These are phyloP conservation scores for Sarcodon sp. DNA, from an alignment of 768 basidiomycete species.

Conservation along the genomic window DNA sequence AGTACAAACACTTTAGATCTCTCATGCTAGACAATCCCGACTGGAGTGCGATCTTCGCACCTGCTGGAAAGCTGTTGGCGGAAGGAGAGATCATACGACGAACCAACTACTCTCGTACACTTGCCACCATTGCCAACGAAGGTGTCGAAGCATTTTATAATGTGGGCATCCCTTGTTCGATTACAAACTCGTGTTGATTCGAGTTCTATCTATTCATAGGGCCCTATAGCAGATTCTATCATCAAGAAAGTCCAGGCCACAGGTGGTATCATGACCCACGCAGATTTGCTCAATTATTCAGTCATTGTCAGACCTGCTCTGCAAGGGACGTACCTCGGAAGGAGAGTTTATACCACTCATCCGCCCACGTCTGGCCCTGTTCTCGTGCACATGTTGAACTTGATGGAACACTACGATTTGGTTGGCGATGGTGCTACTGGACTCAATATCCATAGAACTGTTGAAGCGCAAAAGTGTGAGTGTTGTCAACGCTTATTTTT, in stretches of 20 bases:
- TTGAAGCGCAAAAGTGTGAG: constrained; percentile 80
- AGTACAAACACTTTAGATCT: constrained; percentile 16
- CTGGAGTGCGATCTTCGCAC: constrained; percentile 79
- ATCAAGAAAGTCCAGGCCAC: constrained; percentile 54
- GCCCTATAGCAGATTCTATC: constrained; percentile 71
- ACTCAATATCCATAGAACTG: constrained; percentile 62
- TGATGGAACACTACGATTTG: constrained; percentile 63
- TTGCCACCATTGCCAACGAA: constrained; percentile 56
- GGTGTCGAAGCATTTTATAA: constrained; percentile 80
- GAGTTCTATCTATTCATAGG: constrained; percentile 23
- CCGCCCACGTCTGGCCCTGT: constrained; percentile 84
- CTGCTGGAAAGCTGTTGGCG: constrained; percentile 51
- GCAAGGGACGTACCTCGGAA: constrained; percentile 61
- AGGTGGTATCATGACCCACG: constrained; percentile 70
- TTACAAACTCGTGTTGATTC: constrained; percentile 7
- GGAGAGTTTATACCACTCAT: constrained; percentile 72
- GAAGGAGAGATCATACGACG: constrained; percentile 68
- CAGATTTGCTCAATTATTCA: constrained; percentile 61
- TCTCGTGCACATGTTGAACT: constrained; percentile 85
- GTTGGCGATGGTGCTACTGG: constrained; percentile 37
- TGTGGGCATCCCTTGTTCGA: constrained; percentile 21
- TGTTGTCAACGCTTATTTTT: constrained; percentile 5
- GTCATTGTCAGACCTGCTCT: constrained; percentile 65
- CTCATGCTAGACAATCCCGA: constrained; percentile 58
- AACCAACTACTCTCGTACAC: constrained; percentile 65